Conservation (phyloP, 1,284 basidiomycete genomes). For the Coriolopsis trogii region DNA sequence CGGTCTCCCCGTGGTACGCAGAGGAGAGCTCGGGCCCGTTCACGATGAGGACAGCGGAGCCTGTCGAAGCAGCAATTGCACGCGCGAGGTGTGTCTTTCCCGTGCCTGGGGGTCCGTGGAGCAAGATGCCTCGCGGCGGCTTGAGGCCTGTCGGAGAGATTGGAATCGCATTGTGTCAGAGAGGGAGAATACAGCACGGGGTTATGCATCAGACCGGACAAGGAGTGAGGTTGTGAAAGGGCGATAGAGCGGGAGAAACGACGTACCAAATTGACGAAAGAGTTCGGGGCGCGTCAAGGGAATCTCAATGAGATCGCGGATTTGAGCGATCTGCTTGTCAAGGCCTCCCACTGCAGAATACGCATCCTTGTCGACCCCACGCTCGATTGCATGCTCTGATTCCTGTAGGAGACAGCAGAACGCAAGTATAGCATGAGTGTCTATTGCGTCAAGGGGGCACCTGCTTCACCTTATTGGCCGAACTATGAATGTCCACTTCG, state of each 20-base stretch:
- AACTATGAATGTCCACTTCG: slow-evolving; percentile 19
- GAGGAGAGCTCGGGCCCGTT: slow-evolving; percentile 95
- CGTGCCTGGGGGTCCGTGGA: slow-evolving; percentile 93
- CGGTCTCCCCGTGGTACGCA: slow-evolving; percentile 96
- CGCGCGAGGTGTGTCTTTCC: slow-evolving; percentile 94
- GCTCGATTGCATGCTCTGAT: slow-evolving; percentile 47
- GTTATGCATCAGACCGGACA: too few species aligned
- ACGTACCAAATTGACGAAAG: slow-evolving; percentile 84
- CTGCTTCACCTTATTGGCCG: slow-evolving; percentile 12
- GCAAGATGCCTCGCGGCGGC: slow-evolving; percentile 87
- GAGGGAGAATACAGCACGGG: too few species aligned
- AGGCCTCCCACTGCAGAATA: slow-evolving; percentile 88
- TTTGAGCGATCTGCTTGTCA: slow-evolving; percentile 84
- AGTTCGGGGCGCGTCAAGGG: slow-evolving; percentile 90
- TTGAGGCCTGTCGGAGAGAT: slow-evolving; percentile 62
- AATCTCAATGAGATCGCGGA: slow-evolving; percentile 93
- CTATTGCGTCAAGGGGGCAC: not conserved
- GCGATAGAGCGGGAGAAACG: not conserved
- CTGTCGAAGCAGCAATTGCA: slow-evolving; percentile 82
- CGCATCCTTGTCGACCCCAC: slow-evolving; percentile 48
- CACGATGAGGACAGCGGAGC: slow-evolving; percentile 83
- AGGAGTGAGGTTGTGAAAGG: too few species aligned
- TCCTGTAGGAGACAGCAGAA: slow-evolving; percentile 31
- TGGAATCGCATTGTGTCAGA: not conserved
- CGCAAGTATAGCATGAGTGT: not conserved